These are phyloP conservation scores for Kodamaea suecica DNA, from an alignment of 1,139 yeast genomes.

Conservation along the genomic window DNA sequence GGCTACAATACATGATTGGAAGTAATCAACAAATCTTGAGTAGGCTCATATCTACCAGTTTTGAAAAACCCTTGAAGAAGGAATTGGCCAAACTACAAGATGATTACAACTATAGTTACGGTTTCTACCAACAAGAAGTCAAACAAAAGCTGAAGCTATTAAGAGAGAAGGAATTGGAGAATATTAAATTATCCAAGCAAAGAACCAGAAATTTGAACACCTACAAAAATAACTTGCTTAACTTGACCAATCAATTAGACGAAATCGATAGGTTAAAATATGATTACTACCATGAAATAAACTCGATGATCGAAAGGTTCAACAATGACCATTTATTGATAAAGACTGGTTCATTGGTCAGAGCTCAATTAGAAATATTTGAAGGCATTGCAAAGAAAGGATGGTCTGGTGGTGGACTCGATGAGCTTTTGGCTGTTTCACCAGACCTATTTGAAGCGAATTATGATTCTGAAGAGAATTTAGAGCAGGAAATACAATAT, in stretches of 20 bases:
- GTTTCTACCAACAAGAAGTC: constrained; percentile 52
- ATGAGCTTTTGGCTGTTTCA: constrained; percentile 54
- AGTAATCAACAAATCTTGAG: constrained; percentile 76
- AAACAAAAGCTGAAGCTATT: constrained; percentile 49
- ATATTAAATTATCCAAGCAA: constrained; percentile 50
- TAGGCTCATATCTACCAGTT: constrained; percentile 48
- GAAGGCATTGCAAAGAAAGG: constrained; percentile 83
- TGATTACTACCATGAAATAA: constrained; percentile 67
- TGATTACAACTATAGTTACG: constrained; percentile 43
- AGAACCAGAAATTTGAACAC: constrained; percentile 59
- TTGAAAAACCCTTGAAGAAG: constrained; percentile 53
- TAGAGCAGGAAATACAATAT: constrained; percentile 10
- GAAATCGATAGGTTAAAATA: constrained; percentile 74
- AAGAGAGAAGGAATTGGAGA: constrained; percentile 54
- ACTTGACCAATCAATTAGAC: constrained; percentile 70
- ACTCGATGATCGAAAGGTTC: constrained; percentile 43
- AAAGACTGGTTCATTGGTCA: constrained; percentile 60
- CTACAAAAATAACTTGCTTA: constrained; percentile 63
- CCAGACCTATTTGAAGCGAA: constrained; percentile 47
- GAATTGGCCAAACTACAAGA: constrained; percentile 42
- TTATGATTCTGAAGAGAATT: constrained; percentile 11
- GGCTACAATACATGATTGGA: constrained; percentile 71
- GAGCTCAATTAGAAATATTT: constrained; percentile 78
- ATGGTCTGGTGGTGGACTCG: constrained; percentile 84
- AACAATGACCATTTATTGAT: constrained; percentile 49